Conservation (phyloP, 2,329 filamentous ascomycete genomes). For the Microdochium bolleyi region DNA sequence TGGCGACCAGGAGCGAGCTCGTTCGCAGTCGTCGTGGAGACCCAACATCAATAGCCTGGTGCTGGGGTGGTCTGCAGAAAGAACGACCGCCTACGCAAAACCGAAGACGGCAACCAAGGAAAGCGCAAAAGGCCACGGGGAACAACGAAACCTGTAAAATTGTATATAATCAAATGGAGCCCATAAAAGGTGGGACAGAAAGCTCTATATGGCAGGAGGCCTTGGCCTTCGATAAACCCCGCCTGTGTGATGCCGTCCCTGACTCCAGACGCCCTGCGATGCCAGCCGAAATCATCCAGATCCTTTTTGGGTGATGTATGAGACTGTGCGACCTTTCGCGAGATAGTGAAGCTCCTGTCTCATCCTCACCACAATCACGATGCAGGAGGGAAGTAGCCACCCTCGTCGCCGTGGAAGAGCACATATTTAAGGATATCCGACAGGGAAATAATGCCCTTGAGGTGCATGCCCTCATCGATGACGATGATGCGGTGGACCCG, state of each 20-base stretch:
- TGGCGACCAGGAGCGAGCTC: too few relatives aligned
- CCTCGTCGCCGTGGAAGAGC: constrained; percentile 68
- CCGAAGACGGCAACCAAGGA: too few relatives aligned
- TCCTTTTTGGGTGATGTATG: neutral
- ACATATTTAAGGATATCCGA: constrained; percentile 97
- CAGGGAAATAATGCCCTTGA: constrained; percentile 84
- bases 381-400: constrained; percentile 26
- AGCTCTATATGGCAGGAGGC: constrained; percentile 2
- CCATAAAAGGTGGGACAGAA: neutral
- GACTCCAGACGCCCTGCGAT: constrained; percentile 20
- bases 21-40: too few relatives aligned
- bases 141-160: neutral
- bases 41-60: too few relatives aligned
- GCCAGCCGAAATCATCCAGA: neutral
- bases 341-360: neutral
- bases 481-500: constrained; percentile 89
- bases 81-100: too few relatives aligned
- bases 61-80: too few relatives aligned
- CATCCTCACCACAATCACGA: constrained; percentile 4
- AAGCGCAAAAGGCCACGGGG: too few relatives aligned
- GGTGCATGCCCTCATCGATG: constrained; percentile 78
- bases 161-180: neutral
- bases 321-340: neutral
- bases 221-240: constrained; percentile 2
- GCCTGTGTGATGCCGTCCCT: constrained; percentile 7